A percentile compares a stretch with the other conserved stretches of the same genome.
These are phyloP conservation scores for Populus tremula DNA, from an alignment of 345 rosid genomes.

Conservation along the genomic window DNA sequence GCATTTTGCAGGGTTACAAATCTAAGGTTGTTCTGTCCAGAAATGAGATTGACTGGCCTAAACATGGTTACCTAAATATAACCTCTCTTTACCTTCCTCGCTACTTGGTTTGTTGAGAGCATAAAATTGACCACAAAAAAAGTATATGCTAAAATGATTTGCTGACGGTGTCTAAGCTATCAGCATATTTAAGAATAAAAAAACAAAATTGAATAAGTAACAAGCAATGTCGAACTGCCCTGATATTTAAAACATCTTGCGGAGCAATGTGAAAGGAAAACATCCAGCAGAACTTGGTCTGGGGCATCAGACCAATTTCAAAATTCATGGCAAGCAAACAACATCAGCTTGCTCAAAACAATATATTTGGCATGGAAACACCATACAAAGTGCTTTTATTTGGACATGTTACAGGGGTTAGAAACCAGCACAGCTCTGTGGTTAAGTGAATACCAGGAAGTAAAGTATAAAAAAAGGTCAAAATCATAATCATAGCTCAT, in stretches of 20 bases:
- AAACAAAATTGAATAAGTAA: not conserved
- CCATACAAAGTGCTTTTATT: not conserved
- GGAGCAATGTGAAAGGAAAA: not conserved
- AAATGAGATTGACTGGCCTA: not conserved
- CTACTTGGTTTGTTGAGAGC: not conserved
- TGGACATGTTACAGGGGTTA: not conserved
- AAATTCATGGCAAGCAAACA: not conserved
- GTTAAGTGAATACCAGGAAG: not conserved
- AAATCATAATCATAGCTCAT: not conserved
- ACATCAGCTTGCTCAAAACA: not conserved
- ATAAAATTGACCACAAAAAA: not conserved
- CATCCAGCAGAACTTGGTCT: not conserved
- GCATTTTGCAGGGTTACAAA: not conserved
- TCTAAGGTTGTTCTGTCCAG: not conserved
- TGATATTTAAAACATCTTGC: not conserved
- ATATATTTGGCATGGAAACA: not conserved
- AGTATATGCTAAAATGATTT: not conserved
- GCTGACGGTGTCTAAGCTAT: not conserved
- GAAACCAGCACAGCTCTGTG: not conserved
- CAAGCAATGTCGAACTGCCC: not conserved
- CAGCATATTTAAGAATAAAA: not conserved
- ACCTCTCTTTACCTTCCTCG: not conserved
- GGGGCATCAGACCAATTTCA: not conserved
- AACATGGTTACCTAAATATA: not conserved
- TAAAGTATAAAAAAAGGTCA: not conserved